These are phyloP conservation scores for Aphanomyces astaci DNA, from an alignment of 352 stramenopile genomes.

Conservation along the genomic window DNA sequence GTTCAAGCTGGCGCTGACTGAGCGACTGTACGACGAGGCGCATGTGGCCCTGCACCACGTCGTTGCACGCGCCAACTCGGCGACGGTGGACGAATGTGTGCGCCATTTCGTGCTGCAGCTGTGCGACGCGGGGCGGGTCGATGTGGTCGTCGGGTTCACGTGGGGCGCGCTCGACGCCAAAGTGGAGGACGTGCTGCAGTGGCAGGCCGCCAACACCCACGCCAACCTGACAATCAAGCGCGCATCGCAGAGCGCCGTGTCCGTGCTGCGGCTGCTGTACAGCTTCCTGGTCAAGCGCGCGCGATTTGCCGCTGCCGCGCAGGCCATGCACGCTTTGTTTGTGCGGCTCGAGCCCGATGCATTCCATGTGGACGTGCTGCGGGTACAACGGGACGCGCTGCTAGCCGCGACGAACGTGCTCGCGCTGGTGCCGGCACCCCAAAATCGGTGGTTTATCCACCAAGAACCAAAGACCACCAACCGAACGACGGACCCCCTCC, in stretches of 20 bases:
- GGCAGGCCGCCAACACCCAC: conserved; percentile 14
- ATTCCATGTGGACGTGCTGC: not conserved
- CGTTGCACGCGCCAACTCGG: not conserved
- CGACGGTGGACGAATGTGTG: conserved; percentile 6
- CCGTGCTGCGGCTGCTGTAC: conserved; percentile 1
- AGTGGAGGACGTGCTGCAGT: conserved; percentile 1
- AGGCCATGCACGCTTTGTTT: conserved; percentile 13
- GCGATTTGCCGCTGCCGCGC: not conserved
- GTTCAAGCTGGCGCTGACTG: conserved; percentile 1
- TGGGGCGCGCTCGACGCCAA: conserved; percentile 5
- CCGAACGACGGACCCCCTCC: not conserved
- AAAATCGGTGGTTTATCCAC: conserved; percentile 9
- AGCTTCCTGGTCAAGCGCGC: conserved; percentile 13
- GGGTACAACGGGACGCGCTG: not conserved
- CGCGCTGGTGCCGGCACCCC: not conserved
- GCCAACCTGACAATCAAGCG: not conserved
- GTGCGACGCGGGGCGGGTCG: conserved; percentile 10
- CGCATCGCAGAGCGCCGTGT: not conserved
- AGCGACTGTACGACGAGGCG: not conserved
- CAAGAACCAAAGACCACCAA: not conserved
- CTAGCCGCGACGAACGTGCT: conserved; percentile 7
- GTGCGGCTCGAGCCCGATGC: conserved; percentile 4
- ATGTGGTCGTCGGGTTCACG: not conserved
- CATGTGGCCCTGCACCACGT: not conserved
- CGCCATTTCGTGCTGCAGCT: conserved; percentile 9